Evolutionary conservation across 345 rosid species (phyloP), one percentile per base, ranked within the genome.

Genomic region (Hypericum perforatum): DNA sequence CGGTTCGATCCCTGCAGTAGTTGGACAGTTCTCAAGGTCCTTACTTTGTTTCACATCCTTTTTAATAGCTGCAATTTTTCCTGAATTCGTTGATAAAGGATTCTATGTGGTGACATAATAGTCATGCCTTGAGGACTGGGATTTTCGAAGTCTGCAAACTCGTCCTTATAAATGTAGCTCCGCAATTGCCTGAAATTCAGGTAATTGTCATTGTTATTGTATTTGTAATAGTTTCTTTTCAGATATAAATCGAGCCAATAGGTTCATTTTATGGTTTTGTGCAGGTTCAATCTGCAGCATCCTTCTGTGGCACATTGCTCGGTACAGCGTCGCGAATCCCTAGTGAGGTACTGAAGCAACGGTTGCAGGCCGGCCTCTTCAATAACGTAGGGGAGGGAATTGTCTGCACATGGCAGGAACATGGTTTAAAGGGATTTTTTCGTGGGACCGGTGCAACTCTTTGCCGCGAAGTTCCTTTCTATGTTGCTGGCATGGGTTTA

Each of bases 371-470:
- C 39, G 91, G 91, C 43, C 61, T 92, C 56, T 92, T 78, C 45
- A 72, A 88, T 66, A 85, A 85, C 66, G 97, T 88, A 0, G 97
- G 97, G 59, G 87, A 88, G 72, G 98, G 95, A 49, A 68, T 92
- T 41, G 69, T 82, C 45, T 95, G 86, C 43, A 88, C 98, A 10
- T 92, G 97, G 98, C 76, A 77, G 22, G 89, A 82, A 67, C 95
- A 92, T 69, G 97, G 98, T 60, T 73, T 82, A 47, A 74, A 70
- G 60, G 98, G 97, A 0, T 92, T 92, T 67, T 92, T 92, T 62
- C 97, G 98, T 61, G 98, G 98, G 54, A 88, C 98, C 7, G 94
- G 94, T 47, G 94, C 94, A 39, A 92, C 98, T 43, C 95, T 92
- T 64, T 82, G 87, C 66, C 88, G 98, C 32, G 98, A 92, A 76